phyloP scores from a whole-genome alignment of 305 asterid species.

The Rubia tinctorum region DNA sequence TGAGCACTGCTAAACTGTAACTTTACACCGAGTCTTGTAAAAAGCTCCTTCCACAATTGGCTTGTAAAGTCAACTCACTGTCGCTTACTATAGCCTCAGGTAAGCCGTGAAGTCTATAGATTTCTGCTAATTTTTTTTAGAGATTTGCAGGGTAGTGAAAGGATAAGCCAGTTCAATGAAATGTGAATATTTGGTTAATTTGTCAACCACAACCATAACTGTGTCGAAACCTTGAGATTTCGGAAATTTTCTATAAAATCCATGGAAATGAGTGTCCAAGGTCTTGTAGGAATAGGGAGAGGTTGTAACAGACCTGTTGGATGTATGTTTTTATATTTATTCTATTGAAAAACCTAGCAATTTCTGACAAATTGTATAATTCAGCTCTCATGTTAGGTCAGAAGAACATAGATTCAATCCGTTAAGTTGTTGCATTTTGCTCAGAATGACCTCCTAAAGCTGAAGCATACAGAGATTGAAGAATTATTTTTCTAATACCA shows the following conservation, averaged over 20 bases:
- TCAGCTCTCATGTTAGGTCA: neutral
- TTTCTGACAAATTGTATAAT: neutral
- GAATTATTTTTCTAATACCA: neutral
- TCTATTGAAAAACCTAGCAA: conserved; percentile 6
- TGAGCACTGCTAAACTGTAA: neutral
- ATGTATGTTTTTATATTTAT: neutral
- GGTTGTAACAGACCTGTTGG: conserved; percentile 5
- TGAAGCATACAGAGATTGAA: neutral
- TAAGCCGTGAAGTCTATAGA: neutral
- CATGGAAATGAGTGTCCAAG: neutral
- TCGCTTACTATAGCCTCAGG: neutral
- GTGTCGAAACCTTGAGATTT: neutral
- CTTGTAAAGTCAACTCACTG: neutral
- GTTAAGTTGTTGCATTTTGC: neutral
- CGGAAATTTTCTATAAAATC: conserved; percentile 7
- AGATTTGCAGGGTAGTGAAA: neutral
- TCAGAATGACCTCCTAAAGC: conserved; percentile 8
- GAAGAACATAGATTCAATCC: neutral
- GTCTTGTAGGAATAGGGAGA: neutral
- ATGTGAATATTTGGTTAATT: neutral
- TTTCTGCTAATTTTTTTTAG: neutral
- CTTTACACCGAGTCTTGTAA: neutral
- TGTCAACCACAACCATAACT: conserved; percentile 12
- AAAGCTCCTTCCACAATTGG: neutral
- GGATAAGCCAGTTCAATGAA: neutral